Base-by-base conservation (phyloP, 306 rosid species). In the Quercus parvula region DNA sequence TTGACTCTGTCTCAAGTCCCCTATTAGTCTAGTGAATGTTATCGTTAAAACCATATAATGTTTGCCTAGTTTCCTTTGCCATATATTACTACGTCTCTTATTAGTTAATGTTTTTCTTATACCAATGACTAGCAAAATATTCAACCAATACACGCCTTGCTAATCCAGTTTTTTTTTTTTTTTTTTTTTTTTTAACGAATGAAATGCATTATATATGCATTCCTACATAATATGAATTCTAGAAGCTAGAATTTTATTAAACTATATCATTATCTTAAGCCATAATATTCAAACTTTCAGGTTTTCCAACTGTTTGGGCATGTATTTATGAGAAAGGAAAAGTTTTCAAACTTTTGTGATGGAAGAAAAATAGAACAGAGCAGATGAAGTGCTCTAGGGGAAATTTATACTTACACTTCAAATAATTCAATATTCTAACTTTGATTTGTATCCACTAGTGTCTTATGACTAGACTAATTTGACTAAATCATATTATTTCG, bases 361-460 rank as follows among this genome's bases (percentile, higher is more conserved):
- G 46, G 46, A 14, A 55, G 56, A 44, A 49, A 54, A 61, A 72
- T 71, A 72, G 62, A 79, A 66, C 19, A 4, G 77, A 71, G 82
- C 59, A 46, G 44, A 77, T 79, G 77, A 72, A 72, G 82, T 79
- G 82, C 59, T 31, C 61, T 5, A 30, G 77, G 61, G 82, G 72
- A 51, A 30, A 51, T 58, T 72, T 33, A 59, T 49, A 62, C 63
- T 28, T n/a, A 49, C 82, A 72, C 52, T 79, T 72, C 62, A 71
- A 71, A 44, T 63, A n/a, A 71, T 27, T 33, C 71, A 33, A 59
- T 71, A 71, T 46, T 71, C 38, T 71, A 79, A 15, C 54, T 49
- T 13, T 49, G 54, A 49, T 49, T 12, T 49, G 17, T 49, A 49
- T 49, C 13, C 54, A 1, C 54, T 49, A 49, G 5, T 1, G 54